Evolutionary conservation across 176 grass and related monocot species (phyloP).

Genomic region (Carex scoparia): DNA sequence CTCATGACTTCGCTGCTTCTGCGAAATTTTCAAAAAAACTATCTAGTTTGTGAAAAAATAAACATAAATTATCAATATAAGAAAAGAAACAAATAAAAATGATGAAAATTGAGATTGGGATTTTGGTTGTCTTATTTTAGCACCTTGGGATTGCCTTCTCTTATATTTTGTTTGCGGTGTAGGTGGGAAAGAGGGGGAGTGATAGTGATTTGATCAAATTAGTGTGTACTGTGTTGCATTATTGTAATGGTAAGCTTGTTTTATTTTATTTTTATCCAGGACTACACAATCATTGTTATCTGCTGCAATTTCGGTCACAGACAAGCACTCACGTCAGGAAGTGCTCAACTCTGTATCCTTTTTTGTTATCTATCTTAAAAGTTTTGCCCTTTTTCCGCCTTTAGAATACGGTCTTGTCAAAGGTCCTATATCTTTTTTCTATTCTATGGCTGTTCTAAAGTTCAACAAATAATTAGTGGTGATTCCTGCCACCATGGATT

Average conservation of each 20-base stretch:
- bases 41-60: neutral
- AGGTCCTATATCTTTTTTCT: neutral
- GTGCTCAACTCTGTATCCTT: constrained; percentile 91
- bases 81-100: neutral
- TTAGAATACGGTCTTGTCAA: neutral
- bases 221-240: neutral
- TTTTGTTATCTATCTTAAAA: constrained; percentile 7
- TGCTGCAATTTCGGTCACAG: constrained; percentile 58
- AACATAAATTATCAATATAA: neutral
- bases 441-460: neutral
- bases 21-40: neutral
- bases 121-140: neutral
- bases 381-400: neutral
- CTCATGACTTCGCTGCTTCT: too few relatives aligned
- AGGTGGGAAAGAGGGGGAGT: neutral
- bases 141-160: neutral
- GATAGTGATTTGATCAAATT: neutral
- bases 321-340: constrained; percentile 78
- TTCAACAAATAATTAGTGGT: neutral
- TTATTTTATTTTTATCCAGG: constrained; percentile 43
- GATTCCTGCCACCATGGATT: neutral
- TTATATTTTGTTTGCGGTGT: neutral
- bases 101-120: neutral
- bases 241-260: neutral
- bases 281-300: constrained; percentile 83